Conservation (phyloP, 2,329 filamentous ascomycete species). For the Pestalotiopsis sp. region DNA sequence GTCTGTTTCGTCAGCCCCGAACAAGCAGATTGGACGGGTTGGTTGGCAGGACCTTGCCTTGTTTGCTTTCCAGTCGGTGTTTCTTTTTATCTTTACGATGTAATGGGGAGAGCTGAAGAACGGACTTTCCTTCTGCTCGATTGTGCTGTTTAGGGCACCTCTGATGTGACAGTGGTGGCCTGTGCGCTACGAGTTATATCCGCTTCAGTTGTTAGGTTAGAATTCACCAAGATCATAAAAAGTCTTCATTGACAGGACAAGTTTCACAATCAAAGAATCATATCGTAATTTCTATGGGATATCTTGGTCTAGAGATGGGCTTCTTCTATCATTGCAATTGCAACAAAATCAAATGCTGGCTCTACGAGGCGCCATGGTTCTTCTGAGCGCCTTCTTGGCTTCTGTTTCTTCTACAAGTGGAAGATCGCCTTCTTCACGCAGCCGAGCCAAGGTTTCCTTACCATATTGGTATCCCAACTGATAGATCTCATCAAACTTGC, state of each 20-base stretch:
- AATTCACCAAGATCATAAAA: neutral
- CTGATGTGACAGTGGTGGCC: neutral
- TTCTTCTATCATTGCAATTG: neutral
- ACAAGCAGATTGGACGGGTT: too few relatives aligned
- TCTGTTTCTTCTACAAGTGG: slow-evolving; percentile 72
- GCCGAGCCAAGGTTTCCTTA: slow-evolving; percentile 74
- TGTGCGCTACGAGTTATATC: neutral
- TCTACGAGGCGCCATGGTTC: slow-evolving; percentile 78
- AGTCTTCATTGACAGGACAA: neutral
- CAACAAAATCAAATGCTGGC: slow-evolving; percentile 65
- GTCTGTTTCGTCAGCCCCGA: too few relatives aligned
- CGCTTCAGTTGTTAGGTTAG: neutral
- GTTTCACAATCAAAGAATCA: neutral
- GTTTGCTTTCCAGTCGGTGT: too few relatives aligned
- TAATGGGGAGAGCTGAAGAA: neutral
- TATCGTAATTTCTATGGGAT: neutral
- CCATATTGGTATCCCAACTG: slow-evolving; percentile 86
- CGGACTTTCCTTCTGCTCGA: neutral
- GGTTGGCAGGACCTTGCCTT: too few relatives aligned
- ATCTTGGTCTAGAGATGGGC: neutral
- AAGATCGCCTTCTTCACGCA: slow-evolving; percentile 79
- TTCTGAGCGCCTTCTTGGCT: slow-evolving; percentile 74
- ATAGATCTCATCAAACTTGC: slow-evolving; percentile 97
- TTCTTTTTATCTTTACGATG: neutral
- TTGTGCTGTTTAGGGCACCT: neutral